A percentile compares a stretch with the other conserved stretches of the same genome.
Evolutionary conservation across 768 basidiomycete species (phyloP).

Genomic region (Cantharellus anzutake): DNA sequence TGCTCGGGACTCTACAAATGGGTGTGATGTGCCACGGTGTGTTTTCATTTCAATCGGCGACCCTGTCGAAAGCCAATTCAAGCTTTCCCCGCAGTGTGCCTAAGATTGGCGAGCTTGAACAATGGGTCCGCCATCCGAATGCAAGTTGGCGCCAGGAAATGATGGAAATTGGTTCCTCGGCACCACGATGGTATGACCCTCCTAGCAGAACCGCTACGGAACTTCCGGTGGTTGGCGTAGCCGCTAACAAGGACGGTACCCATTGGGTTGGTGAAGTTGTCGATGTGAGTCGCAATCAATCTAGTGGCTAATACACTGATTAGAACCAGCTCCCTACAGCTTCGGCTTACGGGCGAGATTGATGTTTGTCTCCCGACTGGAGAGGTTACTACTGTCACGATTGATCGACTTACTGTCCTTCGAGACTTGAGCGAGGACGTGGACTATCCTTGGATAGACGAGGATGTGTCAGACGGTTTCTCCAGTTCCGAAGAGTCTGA

Average conservation of each 20-base stretch:
- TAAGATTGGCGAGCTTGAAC: conserved; percentile 65
- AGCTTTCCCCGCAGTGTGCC: conserved; percentile 30
- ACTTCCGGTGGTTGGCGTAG: not conserved
- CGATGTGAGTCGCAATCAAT: conserved; percentile 26
- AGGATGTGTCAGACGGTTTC: conserved; percentile 10
- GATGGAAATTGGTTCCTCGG: conserved; percentile 1
- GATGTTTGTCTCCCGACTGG: conserved; percentile 53
- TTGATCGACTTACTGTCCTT: conserved; percentile 53
- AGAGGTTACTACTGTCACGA: conserved; percentile 28
- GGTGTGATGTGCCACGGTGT: conserved; percentile 32
- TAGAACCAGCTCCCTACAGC: conserved; percentile 22
- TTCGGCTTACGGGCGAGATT: conserved; percentile 54
- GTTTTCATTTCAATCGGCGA: not conserved
- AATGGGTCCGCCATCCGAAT: conserved; percentile 44
- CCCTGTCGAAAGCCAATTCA: not conserved
- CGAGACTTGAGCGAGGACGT: conserved; percentile 70
- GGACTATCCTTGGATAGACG: conserved; percentile 42
- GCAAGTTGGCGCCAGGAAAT: not conserved
- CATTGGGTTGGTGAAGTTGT: conserved; percentile 82
- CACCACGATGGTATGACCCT: not conserved
- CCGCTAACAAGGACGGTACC: not conserved
- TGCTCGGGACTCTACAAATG: conserved; percentile 48
- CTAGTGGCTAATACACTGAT: not conserved
- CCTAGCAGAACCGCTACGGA: not conserved
- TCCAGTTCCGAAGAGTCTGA: conserved; percentile 18